Conservation (phyloP, 495 filamentous ascomycete species). For the Podospora comata region DNA sequence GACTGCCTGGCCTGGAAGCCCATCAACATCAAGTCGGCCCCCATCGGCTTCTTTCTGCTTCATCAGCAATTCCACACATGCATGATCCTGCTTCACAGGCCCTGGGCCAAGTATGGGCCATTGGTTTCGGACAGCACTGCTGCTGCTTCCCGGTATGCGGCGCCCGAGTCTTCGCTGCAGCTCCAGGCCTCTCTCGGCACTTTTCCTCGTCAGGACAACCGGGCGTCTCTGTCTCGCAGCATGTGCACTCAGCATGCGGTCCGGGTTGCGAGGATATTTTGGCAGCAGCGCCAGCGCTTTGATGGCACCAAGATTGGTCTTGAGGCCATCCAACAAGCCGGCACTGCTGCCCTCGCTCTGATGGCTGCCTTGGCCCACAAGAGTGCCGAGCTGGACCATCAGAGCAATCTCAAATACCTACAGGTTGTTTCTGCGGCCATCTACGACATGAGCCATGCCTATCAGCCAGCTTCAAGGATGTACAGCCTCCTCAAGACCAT, state of each 20-base stretch:
- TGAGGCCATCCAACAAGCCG: conserved; percentile 50
- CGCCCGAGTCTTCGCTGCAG: conserved; percentile 8
- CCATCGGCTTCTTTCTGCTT: conserved; percentile 50
- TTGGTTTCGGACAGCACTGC: conserved; percentile 25
- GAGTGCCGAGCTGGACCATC: conserved; percentile 33
- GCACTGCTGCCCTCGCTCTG: conserved; percentile 50
- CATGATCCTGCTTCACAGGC: conserved; percentile 50
- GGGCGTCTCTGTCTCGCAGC: conserved; percentile 42
- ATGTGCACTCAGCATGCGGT: conserved; percentile 55
- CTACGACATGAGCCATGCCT: conserved; percentile 43
- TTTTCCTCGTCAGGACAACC: conserved; percentile 34
- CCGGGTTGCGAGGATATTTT: conserved; percentile 48
- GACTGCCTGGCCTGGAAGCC: conserved; percentile 47
- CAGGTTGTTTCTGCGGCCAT: conserved; percentile 39
- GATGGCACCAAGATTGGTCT: conserved; percentile 45
- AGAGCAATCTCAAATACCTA: conserved; percentile 36
- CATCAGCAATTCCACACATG: conserved; percentile 53
- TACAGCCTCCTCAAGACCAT: conserved; percentile 35
- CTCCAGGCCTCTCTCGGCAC: conserved; percentile 17
- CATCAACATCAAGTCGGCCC: conserved; percentile 47
- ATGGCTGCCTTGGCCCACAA: conserved; percentile 47
- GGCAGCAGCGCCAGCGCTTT: conserved; percentile 50
- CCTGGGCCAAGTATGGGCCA: conserved; percentile 47
- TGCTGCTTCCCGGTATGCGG: conserved; percentile 12
- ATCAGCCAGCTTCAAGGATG: conserved; percentile 39